Conservation (phyloP, 2,329 filamentous ascomycete genomes). For the Fusarium annulatum region DNA sequence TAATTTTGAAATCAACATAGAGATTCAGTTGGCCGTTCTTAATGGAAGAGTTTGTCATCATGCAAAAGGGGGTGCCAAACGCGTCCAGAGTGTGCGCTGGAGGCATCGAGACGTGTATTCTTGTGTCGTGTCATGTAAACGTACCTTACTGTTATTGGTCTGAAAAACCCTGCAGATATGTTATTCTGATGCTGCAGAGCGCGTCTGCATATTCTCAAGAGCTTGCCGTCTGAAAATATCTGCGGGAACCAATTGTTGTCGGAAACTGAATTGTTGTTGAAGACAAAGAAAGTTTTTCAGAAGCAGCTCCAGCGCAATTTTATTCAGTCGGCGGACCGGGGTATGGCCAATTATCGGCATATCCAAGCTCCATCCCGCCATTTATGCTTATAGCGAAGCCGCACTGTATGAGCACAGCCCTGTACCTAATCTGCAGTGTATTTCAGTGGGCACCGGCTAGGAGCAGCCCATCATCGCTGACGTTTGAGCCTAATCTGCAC, state of each 20-base stretch:
- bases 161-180: background rate
- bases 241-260: background rate
- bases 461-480: slow-evolving; percentile 14
- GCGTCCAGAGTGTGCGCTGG: slow-evolving; percentile 12
- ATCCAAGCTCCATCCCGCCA: slow-evolving; percentile 40
- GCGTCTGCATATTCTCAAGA: background rate
- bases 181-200: background rate
- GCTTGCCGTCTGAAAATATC: slow-evolving; percentile 12
- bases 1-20: slow-evolving; percentile 67
- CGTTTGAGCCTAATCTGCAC: slow-evolving; percentile 48
- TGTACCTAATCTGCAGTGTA: background rate
- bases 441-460: slow-evolving; percentile 14
- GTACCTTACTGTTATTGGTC: slow-evolving; percentile 35
- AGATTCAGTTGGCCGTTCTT: slow-evolving; percentile 75
- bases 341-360: slow-evolving; percentile 38
- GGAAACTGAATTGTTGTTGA: slow-evolving; percentile 19
- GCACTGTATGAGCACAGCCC: slow-evolving; percentile 36
- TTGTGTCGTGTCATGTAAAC: slow-evolving; percentile 29
- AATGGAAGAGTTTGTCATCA: slow-evolving; percentile 69
- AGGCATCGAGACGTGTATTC: slow-evolving; percentile 23
- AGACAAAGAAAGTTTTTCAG: slow-evolving; percentile 15
- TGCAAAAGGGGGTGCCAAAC: slow-evolving; percentile 30
- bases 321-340: slow-evolving; percentile 17
- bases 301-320: slow-evolving; percentile 23
- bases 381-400: slow-evolving; percentile 45